These are phyloP conservation scores for Aphanomyces astaci DNA, from an alignment of 352 stramenopile species.

Conservation along the genomic window DNA sequence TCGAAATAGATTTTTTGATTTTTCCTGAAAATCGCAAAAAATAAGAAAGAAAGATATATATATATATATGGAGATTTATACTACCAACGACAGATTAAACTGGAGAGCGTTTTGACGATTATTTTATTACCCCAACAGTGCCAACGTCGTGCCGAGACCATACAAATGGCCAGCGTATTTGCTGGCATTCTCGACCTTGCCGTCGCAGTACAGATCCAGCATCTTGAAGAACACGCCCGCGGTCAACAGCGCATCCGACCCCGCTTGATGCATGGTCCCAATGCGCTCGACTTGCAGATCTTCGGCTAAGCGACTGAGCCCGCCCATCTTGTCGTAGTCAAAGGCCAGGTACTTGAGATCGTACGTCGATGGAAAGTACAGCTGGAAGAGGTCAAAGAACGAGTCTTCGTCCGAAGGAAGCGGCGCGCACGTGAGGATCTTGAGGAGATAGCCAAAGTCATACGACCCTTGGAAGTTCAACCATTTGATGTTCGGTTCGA, in stretches of 20 bases:
- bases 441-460: slow-evolving; percentile 99
- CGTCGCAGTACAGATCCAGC: slow-evolving; percentile 82
- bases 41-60: too few species aligned
- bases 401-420: slow-evolving; percentile 83
- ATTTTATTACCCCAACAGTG: slow-evolving; percentile 8
- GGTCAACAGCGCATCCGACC: slow-evolving; percentile 96
- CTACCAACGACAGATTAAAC: background rate
- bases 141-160: slow-evolving; percentile 38
- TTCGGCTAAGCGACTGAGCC: slow-evolving; percentile 94
- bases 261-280: slow-evolving; percentile 98
- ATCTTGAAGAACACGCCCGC: slow-evolving; percentile 90
- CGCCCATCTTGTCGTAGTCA: slow-evolving; percentile 96
- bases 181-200: slow-evolving; percentile 69
- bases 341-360: slow-evolving; percentile 99
- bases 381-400: slow-evolving; percentile 97
- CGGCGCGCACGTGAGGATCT: slow-evolving; percentile 88
- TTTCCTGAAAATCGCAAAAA: too few species aligned
- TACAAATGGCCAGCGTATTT: slow-evolving; percentile 85
- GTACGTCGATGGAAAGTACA: slow-evolving; percentile 98
- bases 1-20: too few species aligned
- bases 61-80: too few species aligned
- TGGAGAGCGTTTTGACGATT: background rate
- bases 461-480: slow-evolving; percentile 98
- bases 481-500: slow-evolving; percentile 98
- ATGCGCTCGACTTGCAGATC: slow-evolving; percentile 96